Evolutionary conservation across 164 flowering plant genomes (phyloP), one percentile per base, ranked within the genome.

Genomic region (Euptelea pleiosperma): DNA sequence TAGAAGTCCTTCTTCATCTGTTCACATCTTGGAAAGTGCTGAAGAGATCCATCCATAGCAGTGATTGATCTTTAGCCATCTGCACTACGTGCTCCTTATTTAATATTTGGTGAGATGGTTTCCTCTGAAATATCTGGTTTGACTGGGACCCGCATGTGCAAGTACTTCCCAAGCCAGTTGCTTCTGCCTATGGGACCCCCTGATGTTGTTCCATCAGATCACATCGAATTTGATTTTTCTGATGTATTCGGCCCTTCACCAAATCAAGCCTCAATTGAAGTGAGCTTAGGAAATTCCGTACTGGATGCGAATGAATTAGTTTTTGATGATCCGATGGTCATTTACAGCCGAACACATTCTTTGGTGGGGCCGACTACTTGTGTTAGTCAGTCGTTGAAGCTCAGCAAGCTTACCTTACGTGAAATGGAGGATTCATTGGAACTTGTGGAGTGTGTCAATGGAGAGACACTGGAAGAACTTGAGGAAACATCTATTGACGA

Each of bases 241-340:
- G 96, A 92, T 69, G 86, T 89, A 22, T 92, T 92, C 78, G 98
- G 98, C 57, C 87, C 98, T 53, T 21, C 72, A 14, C 78, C 88
- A 16, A 63, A 57, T 68, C 80, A 77, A 48, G 37, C 67, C 11
- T 21, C 82, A 8, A 14, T 39, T 22, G 87, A 84, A 54, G 57
- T 61, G 18, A 55, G 62, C 64, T 29, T 56, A 24, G 71, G 33
- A 18, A 80, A 74, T 62, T 55, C 49, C 14, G 53, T 56, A 3
- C 34, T 53, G 34, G 87, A 70, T 49, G 58, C 30, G 4, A 73
- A 14, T 29, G 76, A 80, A 46, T 57, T 74, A 12, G 60, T 80
- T 36, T 83, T 70, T 67, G 83, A 80, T 58, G 84, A 82, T 48
- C 89, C 90, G 9, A 78, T 57, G 37, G 81, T 84, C 39, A 71